phyloP scores from a whole-genome alignment of 164 flowering plant genomes.

The Aristolochia californica region DNA sequence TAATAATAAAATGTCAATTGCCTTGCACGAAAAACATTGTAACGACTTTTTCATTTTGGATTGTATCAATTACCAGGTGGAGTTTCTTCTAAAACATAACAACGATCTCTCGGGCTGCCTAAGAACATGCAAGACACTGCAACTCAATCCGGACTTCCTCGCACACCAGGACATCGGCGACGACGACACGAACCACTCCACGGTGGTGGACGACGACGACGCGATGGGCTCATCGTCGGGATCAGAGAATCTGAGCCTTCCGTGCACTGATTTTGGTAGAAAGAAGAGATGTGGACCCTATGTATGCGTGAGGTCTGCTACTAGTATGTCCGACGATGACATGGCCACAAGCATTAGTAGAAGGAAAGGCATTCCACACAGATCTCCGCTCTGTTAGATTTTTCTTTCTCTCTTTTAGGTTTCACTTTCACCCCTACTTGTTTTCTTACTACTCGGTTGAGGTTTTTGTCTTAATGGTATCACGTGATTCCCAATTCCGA shows the following conservation, averaged over 20 bases:
- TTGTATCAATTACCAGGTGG: too few species aligned
- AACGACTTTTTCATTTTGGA: too few species aligned
- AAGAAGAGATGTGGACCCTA: slow-evolving; percentile 73
- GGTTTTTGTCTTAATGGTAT: slow-evolving; percentile 71
- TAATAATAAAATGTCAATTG: too few species aligned
- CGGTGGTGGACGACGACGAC: slow-evolving; percentile 53
- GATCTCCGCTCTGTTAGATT: slow-evolving; percentile 82
- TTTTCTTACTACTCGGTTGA: too few species aligned
- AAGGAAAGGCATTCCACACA: slow-evolving; percentile 86
- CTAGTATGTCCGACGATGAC: slow-evolving; percentile 44
- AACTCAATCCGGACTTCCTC: slow-evolving; percentile 72
- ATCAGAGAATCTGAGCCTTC: slow-evolving; percentile 42
- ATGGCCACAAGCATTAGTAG: slow-evolving; percentile 78
- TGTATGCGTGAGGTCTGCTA: slow-evolving; percentile 49
- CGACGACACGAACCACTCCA: slow-evolving; percentile 45
- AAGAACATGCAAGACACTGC: slow-evolving; percentile 53
- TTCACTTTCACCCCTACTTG: too few species aligned
- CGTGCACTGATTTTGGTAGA: slow-evolving; percentile 38
- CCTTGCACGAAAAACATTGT: too few species aligned
- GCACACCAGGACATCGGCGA: slow-evolving; percentile 48
- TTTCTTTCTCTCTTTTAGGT: too few species aligned
- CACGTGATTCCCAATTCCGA: slow-evolving; percentile 85
- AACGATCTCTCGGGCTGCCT: slow-evolving; percentile 62
- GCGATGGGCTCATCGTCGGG: slow-evolving; percentile 59
- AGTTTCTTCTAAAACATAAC: slow-evolving; percentile 56